phyloP scores from a whole-genome alignment of 1,284 basidiomycete genomes.

The Ganoderma boninense region DNA sequence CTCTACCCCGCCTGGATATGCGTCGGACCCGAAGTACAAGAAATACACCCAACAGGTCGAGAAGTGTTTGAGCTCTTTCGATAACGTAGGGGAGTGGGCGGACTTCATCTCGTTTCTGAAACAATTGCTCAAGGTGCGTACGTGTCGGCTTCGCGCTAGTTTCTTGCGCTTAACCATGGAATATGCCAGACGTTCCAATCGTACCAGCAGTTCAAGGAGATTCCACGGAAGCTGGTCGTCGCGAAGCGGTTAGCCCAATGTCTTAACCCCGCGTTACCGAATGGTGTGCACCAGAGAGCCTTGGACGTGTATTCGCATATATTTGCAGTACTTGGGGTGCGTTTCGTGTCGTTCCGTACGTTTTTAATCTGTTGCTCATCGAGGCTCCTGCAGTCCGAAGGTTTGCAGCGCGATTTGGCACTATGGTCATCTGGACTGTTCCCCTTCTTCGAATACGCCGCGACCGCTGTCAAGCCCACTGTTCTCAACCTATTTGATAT shows the following conservation, averaged over 20 bases:
- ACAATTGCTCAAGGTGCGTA: constrained; percentile 84
- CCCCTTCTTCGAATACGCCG: constrained; percentile 98
- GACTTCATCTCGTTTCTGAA: constrained; percentile 99
- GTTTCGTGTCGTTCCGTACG: constrained; percentile 43
- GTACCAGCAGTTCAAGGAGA: constrained; percentile 92
- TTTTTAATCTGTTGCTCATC: not conserved
- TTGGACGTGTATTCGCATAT: constrained; percentile 96
- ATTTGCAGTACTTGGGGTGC: constrained; percentile 87
- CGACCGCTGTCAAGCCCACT: constrained; percentile 91
- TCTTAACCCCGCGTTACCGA: constrained; percentile 95
- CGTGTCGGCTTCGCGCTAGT: constrained; percentile 5
- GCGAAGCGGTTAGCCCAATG: constrained; percentile 97
- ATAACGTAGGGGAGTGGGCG: constrained; percentile 98
- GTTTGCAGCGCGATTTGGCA: constrained; percentile 86
- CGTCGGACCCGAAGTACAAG: constrained; percentile 93
- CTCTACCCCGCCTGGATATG: constrained; percentile 53
- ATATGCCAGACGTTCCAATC: constrained; percentile 85
- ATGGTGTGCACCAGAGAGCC: constrained; percentile 96
- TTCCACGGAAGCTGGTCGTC: constrained; percentile 94
- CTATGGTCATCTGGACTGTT: constrained; percentile 98
- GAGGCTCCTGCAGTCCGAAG: constrained; percentile 72
- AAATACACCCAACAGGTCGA: constrained; percentile 95
- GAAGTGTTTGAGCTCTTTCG: constrained; percentile 91
- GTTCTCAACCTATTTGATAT: constrained; percentile 90
- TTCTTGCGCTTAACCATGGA: not conserved